A percentile compares a stretch with the other conserved stretches of the same genome.
Conservation (phyloP, 2,329 filamentous ascomycete genomes). For the Kalaharituber pfeilii region DNA sequence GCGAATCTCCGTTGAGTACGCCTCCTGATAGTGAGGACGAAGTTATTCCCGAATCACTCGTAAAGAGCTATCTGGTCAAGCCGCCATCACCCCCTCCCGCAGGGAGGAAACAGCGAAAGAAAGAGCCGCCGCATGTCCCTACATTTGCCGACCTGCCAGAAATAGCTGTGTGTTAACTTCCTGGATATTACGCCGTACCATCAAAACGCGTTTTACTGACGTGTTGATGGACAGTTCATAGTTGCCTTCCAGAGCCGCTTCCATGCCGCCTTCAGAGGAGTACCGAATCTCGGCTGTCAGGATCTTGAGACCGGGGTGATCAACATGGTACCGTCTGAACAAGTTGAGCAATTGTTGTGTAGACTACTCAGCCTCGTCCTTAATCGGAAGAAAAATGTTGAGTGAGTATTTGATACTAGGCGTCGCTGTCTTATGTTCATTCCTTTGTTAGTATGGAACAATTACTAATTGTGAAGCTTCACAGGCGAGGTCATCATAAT, state of each 20-base stretch:
- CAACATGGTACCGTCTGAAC: conserved; percentile 60
- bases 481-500: conserved; percentile 76
- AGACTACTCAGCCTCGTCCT: conserved; percentile 72
- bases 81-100: conserved; percentile 13
- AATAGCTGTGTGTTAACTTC: conserved; percentile 6
- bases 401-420: no score
- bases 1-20: conserved; percentile 16
- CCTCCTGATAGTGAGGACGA: conserved; percentile 17
- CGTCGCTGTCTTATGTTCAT: conserved; percentile 1
- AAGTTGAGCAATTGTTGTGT: conserved; percentile 76
- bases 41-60: conserved; percentile 11
- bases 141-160: conserved; percentile 17
- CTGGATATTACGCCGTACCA: not conserved
- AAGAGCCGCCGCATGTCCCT: conserved; percentile 15
- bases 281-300: conserved; percentile 81
- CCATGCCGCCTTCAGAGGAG: conserved; percentile 69
- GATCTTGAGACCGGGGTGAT: conserved; percentile 79
- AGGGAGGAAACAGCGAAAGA: conserved; percentile 11
- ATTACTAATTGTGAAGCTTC: conserved; percentile 2
- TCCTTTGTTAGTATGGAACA: not conserved
- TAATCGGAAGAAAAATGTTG: conserved; percentile 96
- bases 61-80: conserved; percentile 2
- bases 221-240: conserved; percentile 50
- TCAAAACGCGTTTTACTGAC: conserved; percentile 1
- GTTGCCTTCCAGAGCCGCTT: conserved; percentile 97